Percentiles rank a stretch among this genome's conserved stretches.
phyloP scores from a whole-genome alignment of 768 basidiomycete species.

The Lactarius sp. region DNA sequence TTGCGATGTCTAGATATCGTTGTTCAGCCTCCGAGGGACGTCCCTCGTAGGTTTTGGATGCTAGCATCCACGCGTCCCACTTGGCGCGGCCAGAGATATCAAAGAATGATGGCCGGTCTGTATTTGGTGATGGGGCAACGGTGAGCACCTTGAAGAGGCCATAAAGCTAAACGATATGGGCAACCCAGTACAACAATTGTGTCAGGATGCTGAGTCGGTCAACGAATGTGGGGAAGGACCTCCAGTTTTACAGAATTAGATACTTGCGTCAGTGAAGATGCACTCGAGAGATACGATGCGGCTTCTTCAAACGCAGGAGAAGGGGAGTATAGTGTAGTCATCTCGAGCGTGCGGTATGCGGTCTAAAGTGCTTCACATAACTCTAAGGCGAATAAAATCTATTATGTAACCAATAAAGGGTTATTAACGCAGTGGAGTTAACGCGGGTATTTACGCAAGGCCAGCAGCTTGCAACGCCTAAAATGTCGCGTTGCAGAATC shows the following conservation, averaged over 20 bases:
- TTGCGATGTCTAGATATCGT: slow-evolving; percentile 66
- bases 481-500: slow-evolving; percentile 22
- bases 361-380: slow-evolving; percentile 10
- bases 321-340: slow-evolving; percentile 29
- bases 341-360: slow-evolving; percentile 13
- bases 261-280: slow-evolving; percentile 49
- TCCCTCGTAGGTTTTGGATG: slow-evolving; percentile 46
- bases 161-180: slow-evolving; percentile 53
- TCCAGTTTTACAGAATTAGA: slow-evolving; percentile 66
- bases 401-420: slow-evolving; percentile 37
- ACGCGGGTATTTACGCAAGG: slow-evolving; percentile 42
- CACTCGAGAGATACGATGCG: slow-evolving; percentile 56
- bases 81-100: slow-evolving; percentile 78
- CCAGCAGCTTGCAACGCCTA: slow-evolving; percentile 80
- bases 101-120: slow-evolving; percentile 66
- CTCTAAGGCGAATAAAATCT: slow-evolving; percentile 25
- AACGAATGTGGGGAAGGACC: slow-evolving; percentile 41
- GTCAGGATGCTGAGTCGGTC: slow-evolving; percentile 22
- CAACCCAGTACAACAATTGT: slow-evolving; percentile 11
- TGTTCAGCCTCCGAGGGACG: slow-evolving; percentile 47
- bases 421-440: slow-evolving; percentile 8
- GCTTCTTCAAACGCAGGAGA: slow-evolving; percentile 52
- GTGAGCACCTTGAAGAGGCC: slow-evolving; percentile 78
- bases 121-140: slow-evolving; percentile 48
- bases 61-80: slow-evolving; percentile 76